A percentile compares a stretch with the other conserved stretches of the same genome.
phyloP scores from a whole-genome alignment of 2,329 filamentous ascomycete species.

The Cladosporium sp. region DNA sequence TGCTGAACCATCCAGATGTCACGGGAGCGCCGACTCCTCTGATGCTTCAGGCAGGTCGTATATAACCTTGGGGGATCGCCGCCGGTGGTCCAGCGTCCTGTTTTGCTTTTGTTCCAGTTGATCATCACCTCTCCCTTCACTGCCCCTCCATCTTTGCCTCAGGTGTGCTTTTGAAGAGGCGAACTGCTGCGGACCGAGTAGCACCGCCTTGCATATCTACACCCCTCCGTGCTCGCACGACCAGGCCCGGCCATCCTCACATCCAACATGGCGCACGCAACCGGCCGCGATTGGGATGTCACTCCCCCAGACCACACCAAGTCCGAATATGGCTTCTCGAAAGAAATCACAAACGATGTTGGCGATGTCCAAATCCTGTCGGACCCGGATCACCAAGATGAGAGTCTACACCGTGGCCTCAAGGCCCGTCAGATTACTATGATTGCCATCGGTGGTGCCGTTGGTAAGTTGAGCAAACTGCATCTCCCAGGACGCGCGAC shows the following conservation, averaged over 20 bases:
- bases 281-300: constrained; percentile 16
- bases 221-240: not conserved
- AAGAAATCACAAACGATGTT: constrained; percentile 2
- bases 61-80: constrained; percentile 17
- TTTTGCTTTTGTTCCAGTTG: constrained; percentile 5
- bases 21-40: constrained; percentile 9
- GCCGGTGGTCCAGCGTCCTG: not conserved
- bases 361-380: constrained; percentile 17
- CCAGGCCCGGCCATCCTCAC: not conserved
- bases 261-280: constrained; percentile 13
- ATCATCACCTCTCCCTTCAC: constrained; percentile 1
- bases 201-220: not conserved
- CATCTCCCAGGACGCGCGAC: not conserved
- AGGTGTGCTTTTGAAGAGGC: not conserved
- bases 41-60: constrained; percentile 13
- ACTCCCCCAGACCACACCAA: constrained; percentile 8
- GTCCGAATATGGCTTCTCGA: constrained; percentile 15
- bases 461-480: constrained; percentile 47
- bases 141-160: not conserved
- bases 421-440: constrained; percentile 60
- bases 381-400: constrained; percentile 20
- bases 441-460: constrained; percentile 74
- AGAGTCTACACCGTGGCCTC: constrained; percentile 54
- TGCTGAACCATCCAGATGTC: constrained; percentile 12
- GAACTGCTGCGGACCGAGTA: not conserved